phyloP scores from a whole-genome alignment of 2,329 filamentous ascomycete species.

The Exophiala lecanii-corni region DNA sequence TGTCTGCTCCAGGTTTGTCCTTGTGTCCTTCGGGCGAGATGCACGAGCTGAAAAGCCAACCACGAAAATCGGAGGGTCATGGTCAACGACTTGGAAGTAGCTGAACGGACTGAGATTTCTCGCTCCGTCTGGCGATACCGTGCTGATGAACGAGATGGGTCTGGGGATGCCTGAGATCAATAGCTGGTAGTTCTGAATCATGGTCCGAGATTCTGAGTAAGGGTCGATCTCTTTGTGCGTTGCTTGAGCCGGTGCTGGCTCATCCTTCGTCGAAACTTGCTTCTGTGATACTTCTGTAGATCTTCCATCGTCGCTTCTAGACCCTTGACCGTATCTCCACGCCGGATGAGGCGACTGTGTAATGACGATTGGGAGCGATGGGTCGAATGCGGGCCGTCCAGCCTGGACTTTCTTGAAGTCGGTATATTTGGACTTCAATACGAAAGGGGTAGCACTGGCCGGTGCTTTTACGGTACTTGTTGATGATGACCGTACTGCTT shows the following conservation, averaged over 20 bases:
- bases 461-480: background rate
- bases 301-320: background rate
- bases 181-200: constrained; percentile 2
- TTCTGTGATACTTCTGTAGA: background rate
- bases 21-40: constrained; percentile 68
- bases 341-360: constrained; percentile 1
- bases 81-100: constrained; percentile 76
- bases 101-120: constrained; percentile 82
- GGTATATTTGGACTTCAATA: background rate
- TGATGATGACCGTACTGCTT: no score
- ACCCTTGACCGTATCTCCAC: constrained; percentile 1
- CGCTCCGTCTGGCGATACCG: background rate
- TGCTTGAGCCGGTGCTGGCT: background rate
- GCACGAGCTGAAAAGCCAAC: constrained; percentile 55
- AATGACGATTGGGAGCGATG: background rate
- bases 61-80: constrained; percentile 80
- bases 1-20: constrained; percentile 66
- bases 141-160: constrained; percentile 2
- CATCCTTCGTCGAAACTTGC: no score
- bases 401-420: constrained; percentile 1
- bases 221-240: constrained; percentile 1
- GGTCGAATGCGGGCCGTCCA: background rate
- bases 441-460: background rate
- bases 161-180: constrained; percentile 1
- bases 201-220: background rate